A percentile compares a stretch with the other conserved stretches of the same genome.
Evolutionary conservation across 352 stramenopile species (phyloP).

Genomic region (Globisporangium alternatum): DNA sequence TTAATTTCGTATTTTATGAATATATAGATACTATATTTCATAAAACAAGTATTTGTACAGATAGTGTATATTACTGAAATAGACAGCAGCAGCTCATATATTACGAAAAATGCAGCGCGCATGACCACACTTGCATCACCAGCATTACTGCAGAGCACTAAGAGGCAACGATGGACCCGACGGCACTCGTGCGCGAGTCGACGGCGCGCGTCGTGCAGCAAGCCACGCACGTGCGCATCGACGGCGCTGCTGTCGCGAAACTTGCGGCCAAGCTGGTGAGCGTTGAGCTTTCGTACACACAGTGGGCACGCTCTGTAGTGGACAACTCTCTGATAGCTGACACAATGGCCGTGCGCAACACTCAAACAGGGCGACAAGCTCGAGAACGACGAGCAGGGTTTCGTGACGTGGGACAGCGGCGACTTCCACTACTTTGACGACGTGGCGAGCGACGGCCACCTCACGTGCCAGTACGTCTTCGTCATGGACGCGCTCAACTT

Average conservation of each 20-base stretch:
- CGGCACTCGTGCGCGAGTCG: conserved; percentile 42
- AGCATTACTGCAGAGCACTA: background rate
- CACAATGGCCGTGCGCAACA: background rate
- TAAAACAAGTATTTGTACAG: no score
- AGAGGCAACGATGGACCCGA: conserved; percentile 45
- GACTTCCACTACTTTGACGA: conserved; percentile 86
- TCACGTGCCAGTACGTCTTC: conserved; percentile 88
- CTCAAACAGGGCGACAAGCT: conserved; percentile 31
- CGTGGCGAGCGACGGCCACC: conserved; percentile 47
- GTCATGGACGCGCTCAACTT: conserved; percentile 90
- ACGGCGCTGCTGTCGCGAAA: conserved; percentile 23
- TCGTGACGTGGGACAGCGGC: conserved; percentile 71
- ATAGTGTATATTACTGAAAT: no score
- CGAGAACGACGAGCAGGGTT: conserved; percentile 31
- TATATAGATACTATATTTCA: no score
- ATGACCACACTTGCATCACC: background rate
- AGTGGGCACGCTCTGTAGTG: no score
- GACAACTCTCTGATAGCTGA: no score
- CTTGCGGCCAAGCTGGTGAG: conserved; percentile 47
- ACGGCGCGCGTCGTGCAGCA: conserved; percentile 44
- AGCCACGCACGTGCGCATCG: conserved; percentile 37
- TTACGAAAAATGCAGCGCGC: background rate
- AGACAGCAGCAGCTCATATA: no score
- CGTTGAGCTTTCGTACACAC: no score
- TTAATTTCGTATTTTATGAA: no score